Base-by-base conservation (phyloP, 805 yeast genomes). In the Cyberlindnera sargentensis region DNA sequence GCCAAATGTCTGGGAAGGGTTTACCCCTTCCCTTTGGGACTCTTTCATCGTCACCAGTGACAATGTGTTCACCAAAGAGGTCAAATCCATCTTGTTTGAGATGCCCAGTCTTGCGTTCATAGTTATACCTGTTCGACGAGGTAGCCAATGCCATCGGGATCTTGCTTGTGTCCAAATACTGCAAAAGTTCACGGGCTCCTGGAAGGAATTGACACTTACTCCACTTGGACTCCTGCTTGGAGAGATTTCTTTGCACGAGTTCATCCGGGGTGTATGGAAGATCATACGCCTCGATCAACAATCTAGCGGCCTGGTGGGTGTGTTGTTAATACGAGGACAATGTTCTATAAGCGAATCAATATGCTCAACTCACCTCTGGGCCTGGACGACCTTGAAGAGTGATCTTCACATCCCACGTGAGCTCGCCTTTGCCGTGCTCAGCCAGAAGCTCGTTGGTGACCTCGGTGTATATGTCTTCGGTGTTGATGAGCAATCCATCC, bases 1-100 rank as follows among this genome's bases (percentile, higher is more conserved):
- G 76, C 95, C 95, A 93, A 49, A 93, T 89, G 60, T 90, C 95
- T 2, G 99, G 99, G 46, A 71, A 70, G 10, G 99, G 99, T 61
- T 93, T 93, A 5, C 99, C 98, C 49, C 82, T 74, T 4, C 96
- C 98, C 11, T 68, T 70, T 2, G 91, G 85, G 45, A 93, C 78
- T 36, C 95, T 74, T 31, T 77, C 68, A 58, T 93, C 93, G 66
- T 93, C 99, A 5, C 98, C 98, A 2, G 91, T 83, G 31, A 91
- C 84, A 23, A 84, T 70, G 50, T 82, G 85, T 6, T 62, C 63
- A 38, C 75, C 77, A 57, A 93, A 93, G 30, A 73, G 58, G 2
- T 73, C 72, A 52, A 87, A 85, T 1, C 80, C 78, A n/a, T 75
- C 64, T 24, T 66, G 62, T 33, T 40, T 34, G 39, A 89, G 68